These are phyloP conservation scores for Globisporangium irregulare DNA, from an alignment of 352 stramenopile species.

Conservation along the genomic window DNA sequence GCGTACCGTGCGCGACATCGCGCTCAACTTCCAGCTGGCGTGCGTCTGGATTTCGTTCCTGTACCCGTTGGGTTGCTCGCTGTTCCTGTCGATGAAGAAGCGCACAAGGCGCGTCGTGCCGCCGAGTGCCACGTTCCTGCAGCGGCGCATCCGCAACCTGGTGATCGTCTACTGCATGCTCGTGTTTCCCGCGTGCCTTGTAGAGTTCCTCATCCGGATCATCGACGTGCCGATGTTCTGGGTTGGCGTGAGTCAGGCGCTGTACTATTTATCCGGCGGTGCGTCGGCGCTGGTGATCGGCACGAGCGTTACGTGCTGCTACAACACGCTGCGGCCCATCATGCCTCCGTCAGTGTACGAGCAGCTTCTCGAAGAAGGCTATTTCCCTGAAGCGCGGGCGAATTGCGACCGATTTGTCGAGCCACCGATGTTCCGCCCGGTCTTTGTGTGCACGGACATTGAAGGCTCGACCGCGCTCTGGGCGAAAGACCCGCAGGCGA, in stretches of 20 bases:
- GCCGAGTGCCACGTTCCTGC: slow-evolving; percentile 39
- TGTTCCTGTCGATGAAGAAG: slow-evolving; percentile 49
- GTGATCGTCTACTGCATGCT: slow-evolving; percentile 67
- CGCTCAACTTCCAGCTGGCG: slow-evolving; percentile 42
- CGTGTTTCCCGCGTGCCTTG: slow-evolving; percentile 56
- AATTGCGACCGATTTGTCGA: slow-evolving; percentile 34
- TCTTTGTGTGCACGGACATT: slow-evolving; percentile 86
- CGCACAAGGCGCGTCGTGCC: slow-evolving; percentile 38
- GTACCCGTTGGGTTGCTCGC: slow-evolving; percentile 48
- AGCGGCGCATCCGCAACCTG: slow-evolving; percentile 67
- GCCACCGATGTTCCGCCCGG: slow-evolving; percentile 42
- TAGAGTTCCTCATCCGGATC: slow-evolving; percentile 35
- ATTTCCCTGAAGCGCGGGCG: slow-evolving; percentile 43
- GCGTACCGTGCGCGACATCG: slow-evolving; percentile 28
- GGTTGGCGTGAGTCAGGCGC: slow-evolving; percentile 43
- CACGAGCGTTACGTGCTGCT: slow-evolving; percentile 60
- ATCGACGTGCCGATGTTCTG: slow-evolving; percentile 36
- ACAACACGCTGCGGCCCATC: slow-evolving; percentile 49
- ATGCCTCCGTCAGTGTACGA: slow-evolving; percentile 65
- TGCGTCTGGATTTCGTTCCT: slow-evolving; percentile 57
- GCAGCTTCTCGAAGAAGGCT: slow-evolving; percentile 57
- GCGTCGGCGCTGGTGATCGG: slow-evolving; percentile 61
- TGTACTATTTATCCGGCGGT: slow-evolving; percentile 63
- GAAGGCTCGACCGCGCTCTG: slow-evolving; percentile 75
- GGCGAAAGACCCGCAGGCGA: slow-evolving; percentile 39